These are phyloP conservation scores for Wickerhamomyces sydowiorum DNA, from an alignment of 805 yeast species.

Conservation along the genomic window DNA sequence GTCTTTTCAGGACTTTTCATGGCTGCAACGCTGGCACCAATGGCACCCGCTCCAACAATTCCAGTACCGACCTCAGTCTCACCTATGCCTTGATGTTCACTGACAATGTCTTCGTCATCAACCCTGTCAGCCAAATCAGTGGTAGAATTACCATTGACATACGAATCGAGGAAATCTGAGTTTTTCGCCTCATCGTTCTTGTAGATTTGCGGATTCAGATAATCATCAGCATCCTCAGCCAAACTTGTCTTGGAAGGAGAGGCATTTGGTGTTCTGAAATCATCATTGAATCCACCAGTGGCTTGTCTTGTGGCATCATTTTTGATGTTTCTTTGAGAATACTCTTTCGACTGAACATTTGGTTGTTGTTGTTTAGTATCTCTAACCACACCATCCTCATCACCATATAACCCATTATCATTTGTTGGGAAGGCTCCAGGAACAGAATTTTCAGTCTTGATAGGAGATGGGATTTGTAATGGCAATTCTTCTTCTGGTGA, in stretches of 20 bases:
- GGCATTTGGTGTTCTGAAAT: slow-evolving; percentile 9
- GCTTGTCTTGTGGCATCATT: neutral
- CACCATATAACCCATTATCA: neutral
- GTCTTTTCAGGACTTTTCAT: slow-evolving; percentile 9
- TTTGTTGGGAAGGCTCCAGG: slow-evolving; percentile 1
- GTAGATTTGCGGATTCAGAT: slow-evolving; percentile 3
- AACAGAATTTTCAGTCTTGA: slow-evolving; percentile 16
- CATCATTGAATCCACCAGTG: slow-evolving; percentile 1
- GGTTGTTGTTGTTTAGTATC: slow-evolving; percentile 8
- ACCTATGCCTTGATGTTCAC: neutral
- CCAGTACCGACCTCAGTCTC: neutral
- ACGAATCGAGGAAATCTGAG: slow-evolving; percentile 25
- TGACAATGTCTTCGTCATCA: slow-evolving; percentile 2
- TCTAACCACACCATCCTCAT: slow-evolving; percentile 8
- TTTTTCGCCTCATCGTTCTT: slow-evolving; percentile 10
- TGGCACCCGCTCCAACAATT: slow-evolving; percentile 1
- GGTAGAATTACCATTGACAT: slow-evolving; percentile 12
- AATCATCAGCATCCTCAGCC: slow-evolving; percentile 7
- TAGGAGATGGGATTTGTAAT: slow-evolving; percentile 23
- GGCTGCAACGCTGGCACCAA: slow-evolving; percentile 14
- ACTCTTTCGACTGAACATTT: no score
- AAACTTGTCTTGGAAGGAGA: neutral
- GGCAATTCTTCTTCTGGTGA: slow-evolving; percentile 20
- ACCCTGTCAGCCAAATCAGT: slow-evolving; percentile 8
- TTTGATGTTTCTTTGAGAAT: slow-evolving; percentile 7